These are phyloP conservation scores for Chenopodium album DNA, from an alignment of 148 eudicot genomes.

Conservation along the genomic window DNA sequence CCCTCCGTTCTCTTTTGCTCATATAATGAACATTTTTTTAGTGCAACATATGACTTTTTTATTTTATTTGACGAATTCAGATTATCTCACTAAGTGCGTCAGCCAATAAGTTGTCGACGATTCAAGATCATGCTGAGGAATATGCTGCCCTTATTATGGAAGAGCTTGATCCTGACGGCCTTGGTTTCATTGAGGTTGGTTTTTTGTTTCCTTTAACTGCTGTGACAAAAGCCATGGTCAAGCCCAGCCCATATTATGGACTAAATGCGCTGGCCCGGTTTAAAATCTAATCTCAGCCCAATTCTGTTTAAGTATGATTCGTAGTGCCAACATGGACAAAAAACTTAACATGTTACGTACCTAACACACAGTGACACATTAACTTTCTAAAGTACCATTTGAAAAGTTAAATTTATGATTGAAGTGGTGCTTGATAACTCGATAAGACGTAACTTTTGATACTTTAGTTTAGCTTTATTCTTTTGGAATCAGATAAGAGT, in stretches of 20 bases:
- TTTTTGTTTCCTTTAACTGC: background rate
- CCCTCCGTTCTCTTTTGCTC: no score
- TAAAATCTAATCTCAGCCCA: no score
- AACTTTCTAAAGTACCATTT: no score
- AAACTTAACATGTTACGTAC: no score
- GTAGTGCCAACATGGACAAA: no score
- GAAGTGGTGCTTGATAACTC: background rate
- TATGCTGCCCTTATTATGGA: constrained; percentile 59
- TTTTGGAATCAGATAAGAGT: background rate
- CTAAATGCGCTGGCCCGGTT: no score
- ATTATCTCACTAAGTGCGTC: constrained; percentile 43
- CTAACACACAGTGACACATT: no score
- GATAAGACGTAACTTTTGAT: background rate
- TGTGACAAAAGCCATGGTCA: background rate
- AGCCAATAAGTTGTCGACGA: constrained; percentile 42
- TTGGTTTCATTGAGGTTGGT: constrained; percentile 47
- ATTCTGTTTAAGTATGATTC: no score
- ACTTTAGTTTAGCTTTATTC: background rate
- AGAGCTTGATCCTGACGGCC: constrained; percentile 48
- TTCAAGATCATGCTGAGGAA: constrained; percentile 46
- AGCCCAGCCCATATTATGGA: background rate
- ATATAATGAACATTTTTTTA: no score
- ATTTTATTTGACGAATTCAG: constrained; percentile 19
- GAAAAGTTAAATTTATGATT: no score
- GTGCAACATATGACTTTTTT: background rate